phyloP scores from a whole-genome alignment of 2,329 filamentous ascomycete genomes.

The Colletotrichum tropicale region DNA sequence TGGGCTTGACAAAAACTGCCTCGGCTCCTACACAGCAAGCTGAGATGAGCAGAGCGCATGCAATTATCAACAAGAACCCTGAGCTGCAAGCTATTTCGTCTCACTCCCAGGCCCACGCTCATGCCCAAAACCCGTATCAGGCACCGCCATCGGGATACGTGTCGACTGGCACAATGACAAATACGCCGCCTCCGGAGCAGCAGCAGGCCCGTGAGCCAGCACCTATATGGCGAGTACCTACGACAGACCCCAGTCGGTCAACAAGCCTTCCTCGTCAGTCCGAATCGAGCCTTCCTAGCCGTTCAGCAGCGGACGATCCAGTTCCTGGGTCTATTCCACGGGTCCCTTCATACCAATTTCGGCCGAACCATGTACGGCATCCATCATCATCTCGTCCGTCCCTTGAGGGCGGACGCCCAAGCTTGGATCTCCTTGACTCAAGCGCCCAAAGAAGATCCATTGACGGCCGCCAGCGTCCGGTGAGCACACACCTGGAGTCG shows the following conservation, averaged over 20 bases:
- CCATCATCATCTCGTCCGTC: conserved; percentile 67
- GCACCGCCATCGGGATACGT: conserved; percentile 40
- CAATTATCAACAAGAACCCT: conserved; percentile 67
- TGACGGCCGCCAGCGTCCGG: conserved; percentile 69
- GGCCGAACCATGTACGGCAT: conserved; percentile 35
- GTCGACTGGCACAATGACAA: conserved; percentile 81
- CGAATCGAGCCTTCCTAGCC: conserved; percentile 15
- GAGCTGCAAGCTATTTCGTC: conserved; percentile 64
- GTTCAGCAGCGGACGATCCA: conserved; percentile 24
- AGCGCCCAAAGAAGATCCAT: conserved; percentile 53
- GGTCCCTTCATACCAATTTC: conserved; percentile 28
- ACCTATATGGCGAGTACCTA: conserved; percentile 23
- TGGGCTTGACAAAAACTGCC: conserved; percentile 33
- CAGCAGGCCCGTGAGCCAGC: conserved; percentile 41
- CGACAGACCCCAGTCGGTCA: conserved; percentile 28
- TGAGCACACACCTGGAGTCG: conserved; percentile 83
- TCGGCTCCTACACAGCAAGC: conserved; percentile 46
- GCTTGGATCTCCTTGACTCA: conserved; percentile 64
- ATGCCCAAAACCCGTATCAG: conserved; percentile 23
- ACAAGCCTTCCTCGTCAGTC: conserved; percentile 30
- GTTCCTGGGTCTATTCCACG: conserved; percentile 15
- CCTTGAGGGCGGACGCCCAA: conserved; percentile 72
- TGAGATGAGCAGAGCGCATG: conserved; percentile 64
- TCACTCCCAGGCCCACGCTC: conserved; percentile 35
- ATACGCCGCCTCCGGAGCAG: conserved; percentile 57